Evolutionary conservation across 306 rosid species (phyloP).

Genomic region (Morella rubra): DNA sequence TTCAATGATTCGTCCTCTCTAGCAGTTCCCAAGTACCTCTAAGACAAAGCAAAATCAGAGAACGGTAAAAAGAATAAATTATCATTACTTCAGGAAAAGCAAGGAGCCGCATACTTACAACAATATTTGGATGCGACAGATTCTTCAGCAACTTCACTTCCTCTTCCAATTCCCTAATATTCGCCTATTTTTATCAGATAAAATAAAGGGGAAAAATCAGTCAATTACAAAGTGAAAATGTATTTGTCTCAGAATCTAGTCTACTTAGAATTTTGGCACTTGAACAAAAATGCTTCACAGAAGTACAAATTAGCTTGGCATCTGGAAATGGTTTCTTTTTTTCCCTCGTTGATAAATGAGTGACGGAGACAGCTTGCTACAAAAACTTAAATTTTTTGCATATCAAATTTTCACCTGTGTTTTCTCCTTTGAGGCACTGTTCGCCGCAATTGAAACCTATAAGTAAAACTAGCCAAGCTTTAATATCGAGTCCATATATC

Average conservation of each 20-base stretch:
- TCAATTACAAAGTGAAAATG: constrained; percentile 24
- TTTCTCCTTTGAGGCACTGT: constrained; percentile 70
- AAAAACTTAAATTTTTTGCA: neutral
- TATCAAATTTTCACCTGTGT: constrained; percentile 53
- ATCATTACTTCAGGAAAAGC: constrained; percentile 14
- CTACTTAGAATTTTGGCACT: neutral
- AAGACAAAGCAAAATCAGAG: constrained; percentile 1
- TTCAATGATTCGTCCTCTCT: constrained; percentile 84
- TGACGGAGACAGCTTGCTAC: neutral
- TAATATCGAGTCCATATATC: constrained; percentile 8
- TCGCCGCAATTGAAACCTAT: constrained; percentile 76
- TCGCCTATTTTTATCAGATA: constrained; percentile 51
- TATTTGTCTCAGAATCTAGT: neutral
- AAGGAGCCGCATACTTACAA: constrained; percentile 49
- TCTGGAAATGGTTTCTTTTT: neutral
- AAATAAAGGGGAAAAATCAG: constrained; percentile 12
- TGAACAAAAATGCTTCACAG: neutral
- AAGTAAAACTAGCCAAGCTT: constrained; percentile 2
- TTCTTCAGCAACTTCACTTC: constrained; percentile 89
- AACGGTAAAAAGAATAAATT: constrained; percentile 5
- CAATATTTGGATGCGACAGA: constrained; percentile 88
- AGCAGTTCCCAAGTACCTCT: constrained; percentile 92
- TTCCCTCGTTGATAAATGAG: neutral
- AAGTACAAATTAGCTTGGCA: neutral
- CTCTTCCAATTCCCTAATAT: constrained; percentile 84